These are phyloP conservation scores for Chimonanthus praecox DNA, from an alignment of 164 flowering plant species.

Conservation along the genomic window DNA sequence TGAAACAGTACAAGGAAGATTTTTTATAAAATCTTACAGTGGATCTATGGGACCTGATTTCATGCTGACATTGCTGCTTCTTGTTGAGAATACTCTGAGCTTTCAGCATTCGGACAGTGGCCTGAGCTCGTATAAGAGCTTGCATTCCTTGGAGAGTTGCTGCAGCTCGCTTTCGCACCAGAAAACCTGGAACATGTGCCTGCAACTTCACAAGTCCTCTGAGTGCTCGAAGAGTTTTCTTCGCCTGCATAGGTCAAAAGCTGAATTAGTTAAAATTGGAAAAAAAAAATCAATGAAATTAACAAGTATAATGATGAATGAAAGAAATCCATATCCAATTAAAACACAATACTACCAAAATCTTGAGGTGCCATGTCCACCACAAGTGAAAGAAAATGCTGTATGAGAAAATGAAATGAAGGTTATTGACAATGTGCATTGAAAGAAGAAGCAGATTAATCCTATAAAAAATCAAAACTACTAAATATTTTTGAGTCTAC, in stretches of 20 bases:
- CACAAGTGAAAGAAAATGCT: not conserved
- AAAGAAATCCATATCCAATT: too few relatives aligned
- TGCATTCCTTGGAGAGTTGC: conserved; percentile 75
- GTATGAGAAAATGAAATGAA: too few relatives aligned
- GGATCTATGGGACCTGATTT: conserved; percentile 36
- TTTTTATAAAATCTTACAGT: conserved; percentile 23
- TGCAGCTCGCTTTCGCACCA: conserved; percentile 68
- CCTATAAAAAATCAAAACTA: too few relatives aligned
- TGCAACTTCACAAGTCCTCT: conserved; percentile 75
- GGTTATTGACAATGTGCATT: too few relatives aligned
- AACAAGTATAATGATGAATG: too few relatives aligned
- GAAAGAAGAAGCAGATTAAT: not conserved
- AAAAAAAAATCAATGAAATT: too few relatives aligned
- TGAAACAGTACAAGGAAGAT: not conserved
- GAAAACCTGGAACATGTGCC: conserved; percentile 68
- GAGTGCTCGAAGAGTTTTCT: conserved; percentile 74
- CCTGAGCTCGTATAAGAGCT: conserved; percentile 74
- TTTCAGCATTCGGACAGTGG: conserved; percentile 41
- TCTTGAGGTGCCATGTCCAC: not conserved
- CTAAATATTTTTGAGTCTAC: too few relatives aligned
- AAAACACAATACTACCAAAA: too few relatives aligned
- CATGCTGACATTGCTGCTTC: conserved; percentile 21
- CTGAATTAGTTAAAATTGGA: too few relatives aligned
- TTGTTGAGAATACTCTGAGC: conserved; percentile 18
- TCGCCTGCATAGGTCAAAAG: conserved; percentile 43